Evolutionary conservation across 768 basidiomycete genomes (phyloP).

Genomic region (Dioszegia aurantiaca): DNA sequence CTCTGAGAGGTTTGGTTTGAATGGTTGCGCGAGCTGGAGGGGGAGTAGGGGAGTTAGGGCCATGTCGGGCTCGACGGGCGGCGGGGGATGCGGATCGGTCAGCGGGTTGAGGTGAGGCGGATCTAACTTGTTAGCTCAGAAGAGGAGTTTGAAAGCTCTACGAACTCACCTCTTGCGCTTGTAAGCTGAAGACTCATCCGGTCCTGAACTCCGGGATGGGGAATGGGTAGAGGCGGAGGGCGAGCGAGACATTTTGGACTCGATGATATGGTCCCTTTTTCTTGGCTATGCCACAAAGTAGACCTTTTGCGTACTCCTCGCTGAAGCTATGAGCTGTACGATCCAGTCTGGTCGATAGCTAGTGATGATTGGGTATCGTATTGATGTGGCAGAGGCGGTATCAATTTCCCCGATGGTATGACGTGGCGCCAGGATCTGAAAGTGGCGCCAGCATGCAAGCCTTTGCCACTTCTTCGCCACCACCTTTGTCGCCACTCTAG

Average conservation of each 20-base stretch:
- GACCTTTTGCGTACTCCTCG: no score
- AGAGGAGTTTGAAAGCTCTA: neutral
- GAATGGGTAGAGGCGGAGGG: conserved; percentile 17
- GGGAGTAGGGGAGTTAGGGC: conserved; percentile 22
- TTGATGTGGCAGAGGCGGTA: no score
- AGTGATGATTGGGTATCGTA: no score
- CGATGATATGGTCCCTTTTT: no score
- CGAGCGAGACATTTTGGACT: conserved; percentile 29
- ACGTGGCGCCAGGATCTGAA: no score
- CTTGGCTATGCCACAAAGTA: no score
- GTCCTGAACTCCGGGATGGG: conserved; percentile 4
- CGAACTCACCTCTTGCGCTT: conserved; percentile 19
- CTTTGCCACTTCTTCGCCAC: no score
- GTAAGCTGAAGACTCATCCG: conserved; percentile 4
- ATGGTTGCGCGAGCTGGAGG: conserved; percentile 66
- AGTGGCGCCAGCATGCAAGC: no score
- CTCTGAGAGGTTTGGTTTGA: conserved; percentile 57
- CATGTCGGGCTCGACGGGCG: conserved; percentile 38
- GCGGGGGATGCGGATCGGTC: conserved; percentile 51
- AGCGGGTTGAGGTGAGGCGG: conserved; percentile 44
- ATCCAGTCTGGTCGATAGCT: no score
- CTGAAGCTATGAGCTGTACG: no score
- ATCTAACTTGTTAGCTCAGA: conserved; percentile 33
- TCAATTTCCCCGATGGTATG: no score
- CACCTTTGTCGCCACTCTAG: no score